Conservation (phyloP, 2,329 filamentous ascomycete species). For the Curvularia spicifera region DNA sequence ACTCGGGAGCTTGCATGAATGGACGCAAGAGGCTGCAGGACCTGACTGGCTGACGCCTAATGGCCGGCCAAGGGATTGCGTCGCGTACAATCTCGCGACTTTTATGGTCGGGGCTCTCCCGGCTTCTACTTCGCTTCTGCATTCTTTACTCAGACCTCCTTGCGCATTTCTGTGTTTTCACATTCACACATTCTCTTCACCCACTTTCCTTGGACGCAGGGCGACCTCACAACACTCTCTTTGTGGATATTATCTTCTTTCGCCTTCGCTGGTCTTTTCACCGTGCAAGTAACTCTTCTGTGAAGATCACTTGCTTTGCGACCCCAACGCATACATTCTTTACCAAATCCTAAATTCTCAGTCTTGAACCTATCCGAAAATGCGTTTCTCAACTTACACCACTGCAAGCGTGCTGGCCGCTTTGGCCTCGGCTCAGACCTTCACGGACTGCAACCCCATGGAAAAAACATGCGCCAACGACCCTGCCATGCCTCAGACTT, state of each 20-base stretch:
- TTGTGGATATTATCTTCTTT: conserved; percentile 39
- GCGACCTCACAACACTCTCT: conserved; percentile 41
- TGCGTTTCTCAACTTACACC: conserved; percentile 41
- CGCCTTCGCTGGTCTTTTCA: conserved; percentile 7
- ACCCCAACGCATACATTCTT: conserved; percentile 1
- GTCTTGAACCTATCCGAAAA: conserved; percentile 25
- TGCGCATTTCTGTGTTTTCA: conserved; percentile 28
- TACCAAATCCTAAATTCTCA: neutral
- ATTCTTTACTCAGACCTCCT: conserved; percentile 40
- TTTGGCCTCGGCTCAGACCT: conserved; percentile 53
- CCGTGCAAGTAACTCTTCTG: conserved; percentile 32
- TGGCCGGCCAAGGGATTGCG: conserved; percentile 35
- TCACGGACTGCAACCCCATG: conserved; percentile 54
- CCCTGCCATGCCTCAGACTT: conserved; percentile 50
- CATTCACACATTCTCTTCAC: conserved; percentile 36
- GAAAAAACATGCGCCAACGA: conserved; percentile 55
- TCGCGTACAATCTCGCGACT: conserved; percentile 27
- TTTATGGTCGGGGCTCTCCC: conserved; percentile 36
- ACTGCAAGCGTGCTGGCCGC: conserved; percentile 42
- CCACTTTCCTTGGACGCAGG: conserved; percentile 36
- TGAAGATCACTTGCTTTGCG: conserved; percentile 35
- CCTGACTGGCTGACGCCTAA: conserved; percentile 27
- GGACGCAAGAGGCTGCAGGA: conserved; percentile 30
- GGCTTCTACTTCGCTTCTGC: conserved; percentile 16
- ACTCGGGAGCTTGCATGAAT: conserved; percentile 34